Evolutionary conservation across 169 alveolate species (phyloP).

Genomic region (Plasmodium chabaudi): DNA sequence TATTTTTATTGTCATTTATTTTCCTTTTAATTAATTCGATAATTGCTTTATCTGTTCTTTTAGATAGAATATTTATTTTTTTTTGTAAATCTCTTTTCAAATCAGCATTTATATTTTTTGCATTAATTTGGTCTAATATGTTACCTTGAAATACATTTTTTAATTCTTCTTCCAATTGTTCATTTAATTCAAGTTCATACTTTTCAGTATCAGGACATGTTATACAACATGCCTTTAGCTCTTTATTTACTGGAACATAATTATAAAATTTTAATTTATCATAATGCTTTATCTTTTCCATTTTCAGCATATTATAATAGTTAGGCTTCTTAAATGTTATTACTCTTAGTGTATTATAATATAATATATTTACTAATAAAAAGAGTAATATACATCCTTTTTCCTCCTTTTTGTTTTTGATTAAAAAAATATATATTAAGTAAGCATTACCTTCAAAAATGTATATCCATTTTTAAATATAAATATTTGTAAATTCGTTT

Average conservation of each 20-base stretch:
- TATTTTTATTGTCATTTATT: conserved; percentile 68
- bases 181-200: conserved; percentile 75
- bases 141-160: conserved; percentile 76
- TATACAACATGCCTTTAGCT: conserved; percentile 74
- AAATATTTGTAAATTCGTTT: no score
- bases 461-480: no score
- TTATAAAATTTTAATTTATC: conserved; percentile 76
- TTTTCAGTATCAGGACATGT: conserved; percentile 80
- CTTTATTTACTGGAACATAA: conserved; percentile 78
- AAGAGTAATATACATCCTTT: no score
- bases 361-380: no score
- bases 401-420: no score
- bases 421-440: no score
- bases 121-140: conserved; percentile 78
- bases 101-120: conserved; percentile 85
- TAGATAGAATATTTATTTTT: conserved; percentile 79
- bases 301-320: conserved; percentile 5
- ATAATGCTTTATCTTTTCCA: conserved; percentile 32
- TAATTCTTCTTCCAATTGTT: conserved; percentile 73
- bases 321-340: neutral
- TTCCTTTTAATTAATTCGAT: conserved; percentile 82
- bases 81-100: conserved; percentile 87
- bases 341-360: no score
- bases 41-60: conserved; percentile 86
- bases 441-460: no score